A percentile compares a stretch with the other conserved stretches of the same genome.
Evolutionary conservation across 2,329 filamentous ascomycete species (phyloP).

Genomic region (Fusarium annulatum): DNA sequence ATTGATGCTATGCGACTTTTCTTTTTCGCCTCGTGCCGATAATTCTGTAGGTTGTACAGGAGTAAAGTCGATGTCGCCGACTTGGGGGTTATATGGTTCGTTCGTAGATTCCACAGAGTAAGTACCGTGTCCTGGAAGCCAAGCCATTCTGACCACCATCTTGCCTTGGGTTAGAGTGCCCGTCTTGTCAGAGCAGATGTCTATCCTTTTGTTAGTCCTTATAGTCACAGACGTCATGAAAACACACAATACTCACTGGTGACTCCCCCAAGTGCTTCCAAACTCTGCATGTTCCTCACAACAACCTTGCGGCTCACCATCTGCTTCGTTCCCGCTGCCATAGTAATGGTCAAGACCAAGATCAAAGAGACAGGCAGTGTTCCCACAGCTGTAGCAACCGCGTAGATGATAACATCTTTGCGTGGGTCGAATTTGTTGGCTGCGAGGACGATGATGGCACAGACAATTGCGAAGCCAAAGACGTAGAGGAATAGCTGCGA

Average conservation of each 20-base stretch:
- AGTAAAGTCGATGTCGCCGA: slow-evolving; percentile 33
- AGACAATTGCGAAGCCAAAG: slow-evolving; percentile 36
- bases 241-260: slow-evolving; percentile 51
- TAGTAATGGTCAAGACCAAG: slow-evolving; percentile 69
- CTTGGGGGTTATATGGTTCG: slow-evolving; percentile 45
- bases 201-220: slow-evolving; percentile 15
- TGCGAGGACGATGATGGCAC: slow-evolving; percentile 35
- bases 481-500: slow-evolving; percentile 74
- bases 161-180: slow-evolving; percentile 51
- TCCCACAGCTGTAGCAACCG: slow-evolving; percentile 55
- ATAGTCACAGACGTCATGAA: neutral
- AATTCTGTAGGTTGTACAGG: slow-evolving; percentile 31
- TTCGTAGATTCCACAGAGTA: slow-evolving; percentile 45
- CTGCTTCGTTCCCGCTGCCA: slow-evolving; percentile 61
- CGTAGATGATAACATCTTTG: slow-evolving; percentile 54
- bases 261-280: slow-evolving; percentile 61
- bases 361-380: slow-evolving; percentile 59
- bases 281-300: slow-evolving; percentile 55
- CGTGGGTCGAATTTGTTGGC: slow-evolving; percentile 45
- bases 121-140: slow-evolving; percentile 45
- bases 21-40: slow-evolving; percentile 29
- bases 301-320: slow-evolving; percentile 63
- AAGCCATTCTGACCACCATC: slow-evolving; percentile 50
- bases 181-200: slow-evolving; percentile 50
- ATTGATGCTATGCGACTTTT: slow-evolving; percentile 44